These are phyloP conservation scores for Ustilago loliicola DNA, from an alignment of 1,284 basidiomycete genomes.

Conservation along the genomic window DNA sequence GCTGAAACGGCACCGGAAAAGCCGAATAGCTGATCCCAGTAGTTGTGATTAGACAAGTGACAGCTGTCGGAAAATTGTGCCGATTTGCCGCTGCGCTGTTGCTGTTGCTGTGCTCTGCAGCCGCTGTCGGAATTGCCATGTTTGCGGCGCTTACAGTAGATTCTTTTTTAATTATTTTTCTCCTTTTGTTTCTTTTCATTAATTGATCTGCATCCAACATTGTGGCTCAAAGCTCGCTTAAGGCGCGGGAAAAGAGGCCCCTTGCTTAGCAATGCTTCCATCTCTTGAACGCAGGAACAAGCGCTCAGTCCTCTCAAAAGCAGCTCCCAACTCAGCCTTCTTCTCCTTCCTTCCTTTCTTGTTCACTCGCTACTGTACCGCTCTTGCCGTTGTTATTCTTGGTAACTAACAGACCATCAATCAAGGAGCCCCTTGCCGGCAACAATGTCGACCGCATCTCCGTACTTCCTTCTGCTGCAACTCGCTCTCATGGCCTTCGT, in stretches of 20 bases:
- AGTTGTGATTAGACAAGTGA: not conserved
- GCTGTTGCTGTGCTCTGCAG: no score
- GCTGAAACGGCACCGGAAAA: not conserved
- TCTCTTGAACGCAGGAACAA: constrained; percentile 1
- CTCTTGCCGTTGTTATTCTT: not conserved
- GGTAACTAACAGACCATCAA: not conserved
- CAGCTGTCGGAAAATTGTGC: not conserved
- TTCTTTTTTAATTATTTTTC: no score
- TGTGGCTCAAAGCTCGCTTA: not conserved
- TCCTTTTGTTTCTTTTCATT: no score
- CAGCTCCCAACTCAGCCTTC: not conserved
- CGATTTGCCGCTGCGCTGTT: no score
- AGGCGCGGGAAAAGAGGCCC: not conserved
- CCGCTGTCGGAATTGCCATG: no score
- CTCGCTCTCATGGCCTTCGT: not conserved
- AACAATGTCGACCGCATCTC: constrained; percentile 15
- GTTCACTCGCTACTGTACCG: not conserved
- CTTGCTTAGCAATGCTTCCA: constrained; percentile 10
- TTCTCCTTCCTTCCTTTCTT: not conserved
- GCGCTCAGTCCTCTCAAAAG: not conserved
- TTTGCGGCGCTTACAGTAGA: no score
- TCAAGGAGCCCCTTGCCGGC: constrained; percentile 9
- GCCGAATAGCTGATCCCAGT: not conserved
- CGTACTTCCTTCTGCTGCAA: constrained; percentile 4
- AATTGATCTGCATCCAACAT: not conserved